Conservation (phyloP, 2,329 filamentous ascomycete genomes). For the Colletotrichum siamense region DNA sequence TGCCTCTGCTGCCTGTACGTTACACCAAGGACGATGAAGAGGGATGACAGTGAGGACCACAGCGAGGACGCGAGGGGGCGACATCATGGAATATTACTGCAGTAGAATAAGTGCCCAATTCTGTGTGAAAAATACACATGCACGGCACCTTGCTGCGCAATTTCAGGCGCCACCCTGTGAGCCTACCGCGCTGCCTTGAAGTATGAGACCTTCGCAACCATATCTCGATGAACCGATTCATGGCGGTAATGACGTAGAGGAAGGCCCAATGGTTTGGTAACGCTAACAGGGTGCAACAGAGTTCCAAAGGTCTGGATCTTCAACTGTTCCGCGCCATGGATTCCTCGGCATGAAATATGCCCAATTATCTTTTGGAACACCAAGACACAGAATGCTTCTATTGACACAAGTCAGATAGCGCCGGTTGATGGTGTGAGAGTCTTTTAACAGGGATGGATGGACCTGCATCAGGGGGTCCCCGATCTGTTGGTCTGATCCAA, state of each 20-base stretch:
- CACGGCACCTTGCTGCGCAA: background rate
- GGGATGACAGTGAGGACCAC: too few relatives aligned
- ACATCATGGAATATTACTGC: too few relatives aligned
- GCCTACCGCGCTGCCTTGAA: background rate
- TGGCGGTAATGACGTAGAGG: background rate
- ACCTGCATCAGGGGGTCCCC: background rate
- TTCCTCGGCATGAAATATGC: background rate
- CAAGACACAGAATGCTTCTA: background rate
- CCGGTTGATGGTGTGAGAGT: background rate
- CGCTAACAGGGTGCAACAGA: background rate
- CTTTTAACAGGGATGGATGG: background rate
- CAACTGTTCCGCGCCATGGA: background rate
- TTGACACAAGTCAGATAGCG: background rate
- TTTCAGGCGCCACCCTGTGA: background rate
- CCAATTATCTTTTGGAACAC: background rate
- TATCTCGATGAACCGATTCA: background rate
- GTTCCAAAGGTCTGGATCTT: background rate
- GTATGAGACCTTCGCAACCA: background rate
- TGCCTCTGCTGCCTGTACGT: background rate
- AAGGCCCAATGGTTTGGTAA: background rate
- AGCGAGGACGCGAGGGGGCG: too few relatives aligned
- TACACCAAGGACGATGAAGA: background rate
- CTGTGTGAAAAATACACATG: too few relatives aligned
- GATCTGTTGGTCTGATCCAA: background rate
- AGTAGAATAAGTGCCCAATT: too few relatives aligned